Conservation (phyloP, 2,329 filamentous ascomycete species). For the Aspergillus japonicus region DNA sequence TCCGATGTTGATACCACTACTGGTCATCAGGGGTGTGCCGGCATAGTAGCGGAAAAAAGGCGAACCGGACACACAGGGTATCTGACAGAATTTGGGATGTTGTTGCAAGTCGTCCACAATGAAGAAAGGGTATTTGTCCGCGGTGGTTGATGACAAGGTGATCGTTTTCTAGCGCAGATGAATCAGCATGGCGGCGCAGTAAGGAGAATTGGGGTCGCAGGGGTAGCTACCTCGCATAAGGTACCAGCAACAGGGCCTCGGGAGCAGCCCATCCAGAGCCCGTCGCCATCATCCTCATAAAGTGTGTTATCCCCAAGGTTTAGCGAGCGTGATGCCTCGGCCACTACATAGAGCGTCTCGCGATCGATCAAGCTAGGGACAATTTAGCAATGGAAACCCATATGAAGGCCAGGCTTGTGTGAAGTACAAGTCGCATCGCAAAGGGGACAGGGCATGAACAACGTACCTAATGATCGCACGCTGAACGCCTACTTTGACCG, state of each 20-base stretch:
- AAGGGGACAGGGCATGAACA: background rate
- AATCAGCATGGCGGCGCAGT: background rate
- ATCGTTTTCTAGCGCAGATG: background rate
- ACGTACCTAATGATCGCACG: constrained; percentile 30
- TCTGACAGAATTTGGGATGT: constrained; percentile 31
- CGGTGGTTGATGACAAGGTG: constrained; percentile 8
- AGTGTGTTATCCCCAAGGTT: constrained; percentile 33
- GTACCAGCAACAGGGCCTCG: constrained; percentile 33
- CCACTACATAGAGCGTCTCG: constrained; percentile 46
- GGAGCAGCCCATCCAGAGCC: constrained; percentile 31
- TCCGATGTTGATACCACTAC: constrained; percentile 32
- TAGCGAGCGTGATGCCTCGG: constrained; percentile 45
- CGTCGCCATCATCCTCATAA: constrained; percentile 30
- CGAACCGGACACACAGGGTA: constrained; percentile 28
- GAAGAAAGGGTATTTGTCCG: constrained; percentile 22
- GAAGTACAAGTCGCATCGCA: too few species aligned
- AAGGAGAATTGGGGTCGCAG: background rate
- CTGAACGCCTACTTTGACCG: constrained; percentile 23
- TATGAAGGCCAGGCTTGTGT: background rate
- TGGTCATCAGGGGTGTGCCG: constrained; percentile 31
- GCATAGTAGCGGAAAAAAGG: constrained; percentile 33
- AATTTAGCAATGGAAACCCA: background rate
- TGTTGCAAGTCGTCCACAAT: constrained; percentile 32
- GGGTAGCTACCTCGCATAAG: constrained; percentile 25
- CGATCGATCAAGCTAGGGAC: constrained; percentile 42